Conservation (phyloP, 768 basidiomycete genomes). For the Pholiota conissans region DNA sequence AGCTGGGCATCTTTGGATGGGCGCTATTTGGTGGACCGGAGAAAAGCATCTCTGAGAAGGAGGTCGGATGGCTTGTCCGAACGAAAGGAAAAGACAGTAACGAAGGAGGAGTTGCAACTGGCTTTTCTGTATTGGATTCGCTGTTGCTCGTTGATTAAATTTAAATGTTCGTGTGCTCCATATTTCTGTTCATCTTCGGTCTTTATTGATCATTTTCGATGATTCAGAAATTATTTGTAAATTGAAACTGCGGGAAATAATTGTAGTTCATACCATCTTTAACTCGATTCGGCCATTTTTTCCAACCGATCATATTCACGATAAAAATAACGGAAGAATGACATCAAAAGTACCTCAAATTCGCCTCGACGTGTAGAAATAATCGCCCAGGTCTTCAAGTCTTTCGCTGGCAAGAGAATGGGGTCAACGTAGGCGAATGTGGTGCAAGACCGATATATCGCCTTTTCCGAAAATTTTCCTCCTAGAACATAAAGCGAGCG, state of each 20-base stretch:
- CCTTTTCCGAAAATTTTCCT: constrained; percentile 11
- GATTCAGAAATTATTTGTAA: not conserved
- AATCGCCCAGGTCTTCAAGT: not conserved
- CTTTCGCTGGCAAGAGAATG: not conserved
- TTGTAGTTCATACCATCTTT: not conserved
- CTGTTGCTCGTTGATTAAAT: constrained; percentile 52
- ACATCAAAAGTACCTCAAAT: not conserved
- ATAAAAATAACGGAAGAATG: not conserved
- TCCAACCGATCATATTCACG: not conserved
- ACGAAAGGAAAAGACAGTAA: constrained; percentile 91
- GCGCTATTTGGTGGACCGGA: constrained; percentile 62
- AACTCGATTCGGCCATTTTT: not conserved
- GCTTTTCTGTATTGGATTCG: constrained; percentile 77
- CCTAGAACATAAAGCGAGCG: not conserved
- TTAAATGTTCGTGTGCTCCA: not conserved
- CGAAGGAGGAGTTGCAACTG: constrained; percentile 89
- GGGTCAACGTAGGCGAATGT: not conserved
- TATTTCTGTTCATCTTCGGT: not conserved
- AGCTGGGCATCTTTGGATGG: constrained; percentile 93
- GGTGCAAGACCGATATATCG: constrained; percentile 7
- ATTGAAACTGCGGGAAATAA: not conserved
- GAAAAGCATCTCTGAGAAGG: constrained; percentile 52
- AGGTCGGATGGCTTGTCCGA: constrained; percentile 81
- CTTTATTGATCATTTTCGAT: not conserved
- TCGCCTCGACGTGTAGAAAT: not conserved